A percentile compares a stretch with the other conserved stretches of the same genome.
Conservation (phyloP, 768 basidiomycete species). For the Leccinum sublutescens region DNA sequence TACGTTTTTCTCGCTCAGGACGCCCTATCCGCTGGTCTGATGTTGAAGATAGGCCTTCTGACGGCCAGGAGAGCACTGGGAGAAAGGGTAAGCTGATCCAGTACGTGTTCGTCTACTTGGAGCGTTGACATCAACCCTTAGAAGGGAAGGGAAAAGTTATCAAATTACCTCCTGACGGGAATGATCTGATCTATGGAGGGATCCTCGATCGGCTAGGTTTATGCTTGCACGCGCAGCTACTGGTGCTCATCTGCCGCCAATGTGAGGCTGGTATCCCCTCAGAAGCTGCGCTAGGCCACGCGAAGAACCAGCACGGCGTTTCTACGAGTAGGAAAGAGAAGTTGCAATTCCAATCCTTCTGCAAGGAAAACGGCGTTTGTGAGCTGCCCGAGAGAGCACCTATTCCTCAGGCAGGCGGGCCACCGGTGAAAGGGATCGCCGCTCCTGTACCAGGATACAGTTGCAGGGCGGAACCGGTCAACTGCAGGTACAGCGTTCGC, state of each 20-base stretch:
- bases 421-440: not conserved
- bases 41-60: too few relatives aligned
- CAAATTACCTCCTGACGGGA: not conserved
- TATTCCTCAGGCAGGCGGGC: not conserved
- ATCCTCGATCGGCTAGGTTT: not conserved
- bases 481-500: conserved; percentile 3
- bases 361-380: not conserved
- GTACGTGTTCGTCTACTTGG: too few relatives aligned
- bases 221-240: not conserved
- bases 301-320: not conserved
- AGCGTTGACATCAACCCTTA: not conserved
- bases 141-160: not conserved
- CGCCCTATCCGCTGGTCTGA: too few relatives aligned
- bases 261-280: not conserved
- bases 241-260: conserved; percentile 2
- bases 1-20: too few relatives aligned
- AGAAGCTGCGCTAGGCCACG: not conserved
- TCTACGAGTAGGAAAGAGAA: too few relatives aligned
- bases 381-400: not conserved
- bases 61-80: too few relatives aligned
- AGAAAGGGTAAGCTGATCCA: too few relatives aligned
- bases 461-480: conserved; percentile 1
- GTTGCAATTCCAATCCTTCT: not conserved
- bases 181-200: not conserved
- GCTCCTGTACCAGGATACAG: not conserved